phyloP scores from a whole-genome alignment of 805 yeast species.

The Myxozyma melibiosi region DNA sequence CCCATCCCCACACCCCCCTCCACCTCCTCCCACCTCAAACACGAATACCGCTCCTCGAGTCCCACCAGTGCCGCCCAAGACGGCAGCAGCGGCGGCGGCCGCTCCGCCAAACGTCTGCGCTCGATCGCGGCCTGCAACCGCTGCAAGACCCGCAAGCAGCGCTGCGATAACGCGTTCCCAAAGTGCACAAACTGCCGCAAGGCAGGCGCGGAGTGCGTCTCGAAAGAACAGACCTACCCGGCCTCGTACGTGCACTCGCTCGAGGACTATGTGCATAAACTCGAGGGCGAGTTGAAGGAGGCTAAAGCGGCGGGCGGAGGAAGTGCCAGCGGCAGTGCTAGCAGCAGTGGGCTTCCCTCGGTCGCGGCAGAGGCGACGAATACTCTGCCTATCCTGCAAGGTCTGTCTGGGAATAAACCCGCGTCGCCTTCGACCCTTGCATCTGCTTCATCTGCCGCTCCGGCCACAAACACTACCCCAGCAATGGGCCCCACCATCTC shows the following conservation, averaged over 20 bases:
- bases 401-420: too few relatives aligned
- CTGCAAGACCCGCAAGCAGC: slow-evolving; percentile 67
- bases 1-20: too few relatives aligned
- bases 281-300: slow-evolving; percentile 17
- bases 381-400: background rate
- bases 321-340: background rate
- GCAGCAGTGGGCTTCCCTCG: too few relatives aligned
- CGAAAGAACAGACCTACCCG: slow-evolving; percentile 32
- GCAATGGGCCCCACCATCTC: background rate
- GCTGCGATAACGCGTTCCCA: slow-evolving; percentile 69
- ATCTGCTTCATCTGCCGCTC: background rate
- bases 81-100: slow-evolving; percentile 8
- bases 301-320: background rate
- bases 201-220: slow-evolving; percentile 69
- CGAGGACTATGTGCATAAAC: slow-evolving; percentile 22
- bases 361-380: background rate
- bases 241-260: slow-evolving; percentile 30
- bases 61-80: background rate
- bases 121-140: slow-evolving; percentile 80
- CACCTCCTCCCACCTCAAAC: background rate
- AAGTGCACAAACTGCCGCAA: slow-evolving; percentile 60
- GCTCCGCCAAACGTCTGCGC: slow-evolving; percentile 39
- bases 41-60: slow-evolving; percentile 1
- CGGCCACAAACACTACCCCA: too few relatives aligned
- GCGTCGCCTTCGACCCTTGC: too few relatives aligned